These are phyloP conservation scores for Kokia cookei DNA, from an alignment of 441 rosid genomes.

Conservation along the genomic window DNA sequence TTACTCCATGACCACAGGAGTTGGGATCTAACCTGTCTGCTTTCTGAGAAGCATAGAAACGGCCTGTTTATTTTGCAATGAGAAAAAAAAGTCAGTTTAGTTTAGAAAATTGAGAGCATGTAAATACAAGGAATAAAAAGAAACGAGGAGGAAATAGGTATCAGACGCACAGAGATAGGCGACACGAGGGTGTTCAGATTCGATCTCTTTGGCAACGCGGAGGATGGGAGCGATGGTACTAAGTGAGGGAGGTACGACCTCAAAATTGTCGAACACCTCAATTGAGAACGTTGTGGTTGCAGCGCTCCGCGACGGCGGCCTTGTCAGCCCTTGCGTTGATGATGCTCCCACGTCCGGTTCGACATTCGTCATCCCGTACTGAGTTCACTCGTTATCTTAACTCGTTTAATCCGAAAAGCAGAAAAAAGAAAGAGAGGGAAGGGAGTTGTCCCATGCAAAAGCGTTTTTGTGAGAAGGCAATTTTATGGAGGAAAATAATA, in stretches of 20 bases:
- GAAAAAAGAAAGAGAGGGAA: background rate
- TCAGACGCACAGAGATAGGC: conserved; percentile 72
- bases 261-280: conserved; percentile 80
- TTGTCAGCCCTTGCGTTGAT: conserved; percentile 38
- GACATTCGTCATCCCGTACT: conserved; percentile 16
- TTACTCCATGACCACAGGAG: conserved; percentile 62
- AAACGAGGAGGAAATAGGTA: background rate
- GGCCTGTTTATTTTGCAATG: conserved; percentile 30
- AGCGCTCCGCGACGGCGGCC: conserved; percentile 91
- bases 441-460: background rate
- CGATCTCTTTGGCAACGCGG: conserved; percentile 84
- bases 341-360: conserved; percentile 39
- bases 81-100: background rate
- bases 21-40: conserved; percentile 61
- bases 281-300: conserved; percentile 77
- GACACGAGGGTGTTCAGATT: conserved; percentile 91
- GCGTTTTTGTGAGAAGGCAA: background rate
- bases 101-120: background rate
- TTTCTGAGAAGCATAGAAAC: conserved; percentile 74
- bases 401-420: background rate
- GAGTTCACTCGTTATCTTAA: conserved; percentile 13
- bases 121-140: background rate
- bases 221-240: conserved; percentile 82
- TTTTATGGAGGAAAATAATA: background rate
- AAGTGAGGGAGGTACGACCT: conserved; percentile 85